Percentiles rank a stretch among this genome's conserved stretches.
These are phyloP conservation scores for Piper longum DNA, from an alignment of 164 flowering plant genomes.

Conservation along the genomic window DNA sequence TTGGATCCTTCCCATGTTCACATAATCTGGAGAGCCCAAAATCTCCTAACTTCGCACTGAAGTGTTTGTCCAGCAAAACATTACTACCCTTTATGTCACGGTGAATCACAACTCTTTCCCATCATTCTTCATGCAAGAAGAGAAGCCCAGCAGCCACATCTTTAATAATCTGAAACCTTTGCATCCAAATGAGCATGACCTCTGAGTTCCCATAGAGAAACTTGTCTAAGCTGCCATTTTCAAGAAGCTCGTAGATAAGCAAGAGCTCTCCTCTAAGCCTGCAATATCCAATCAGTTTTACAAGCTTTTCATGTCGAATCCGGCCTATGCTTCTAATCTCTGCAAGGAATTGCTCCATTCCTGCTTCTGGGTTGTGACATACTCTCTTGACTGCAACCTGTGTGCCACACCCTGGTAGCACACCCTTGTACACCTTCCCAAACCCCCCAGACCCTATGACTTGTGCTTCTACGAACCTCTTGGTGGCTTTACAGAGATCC, in stretches of 20 bases:
- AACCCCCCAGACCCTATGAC: constrained; percentile 28
- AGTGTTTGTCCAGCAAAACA: not conserved
- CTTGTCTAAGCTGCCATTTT: constrained; percentile 9
- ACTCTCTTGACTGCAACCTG: constrained; percentile 6
- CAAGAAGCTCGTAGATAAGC: constrained; percentile 9
- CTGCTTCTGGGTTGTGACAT: not conserved
- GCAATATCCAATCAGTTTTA: constrained; percentile 9
- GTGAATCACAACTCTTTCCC: not conserved
- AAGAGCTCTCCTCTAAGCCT: constrained; percentile 8
- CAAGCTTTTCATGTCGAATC: constrained; percentile 6
- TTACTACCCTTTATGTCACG: not conserved
- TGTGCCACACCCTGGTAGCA: constrained; percentile 4
- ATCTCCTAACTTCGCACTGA: not conserved
- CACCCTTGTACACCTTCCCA: constrained; percentile 35
- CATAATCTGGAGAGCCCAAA: not conserved
- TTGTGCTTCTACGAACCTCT: constrained; percentile 21
- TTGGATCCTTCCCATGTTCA: not conserved
- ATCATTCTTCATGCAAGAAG: not conserved
- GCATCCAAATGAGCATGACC: constrained; percentile 1
- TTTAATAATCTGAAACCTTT: not conserved
- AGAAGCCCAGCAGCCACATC: not conserved
- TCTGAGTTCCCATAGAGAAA: constrained; percentile 3
- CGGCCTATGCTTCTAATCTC: constrained; percentile 6
- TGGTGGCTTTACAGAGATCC: constrained; percentile 24
- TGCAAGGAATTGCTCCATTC: constrained; percentile 5